A percentile compares a stretch with the other conserved stretches of the same genome.
phyloP scores from a whole-genome alignment of 140 eudicot genomes.

The Stevia rebaudiana region DNA sequence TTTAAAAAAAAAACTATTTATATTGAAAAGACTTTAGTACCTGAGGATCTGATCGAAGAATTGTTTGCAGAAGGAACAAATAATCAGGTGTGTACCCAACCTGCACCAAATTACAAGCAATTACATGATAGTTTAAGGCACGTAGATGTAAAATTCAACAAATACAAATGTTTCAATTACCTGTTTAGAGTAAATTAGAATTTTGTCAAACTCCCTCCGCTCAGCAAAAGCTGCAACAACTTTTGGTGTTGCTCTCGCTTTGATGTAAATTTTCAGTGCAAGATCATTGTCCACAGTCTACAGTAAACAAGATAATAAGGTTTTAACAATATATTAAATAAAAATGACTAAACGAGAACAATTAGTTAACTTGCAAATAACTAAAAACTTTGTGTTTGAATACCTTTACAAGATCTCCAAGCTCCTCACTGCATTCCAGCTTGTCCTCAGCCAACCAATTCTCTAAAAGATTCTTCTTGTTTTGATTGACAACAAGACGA shows the following conservation, averaged over 20 bases:
- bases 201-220: conserved; percentile 97
- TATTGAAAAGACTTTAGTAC: conserved; percentile 26
- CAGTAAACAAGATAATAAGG: conserved; percentile 5
- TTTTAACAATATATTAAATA: conserved; percentile 9
- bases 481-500: conserved; percentile 95
- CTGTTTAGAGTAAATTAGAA: conserved; percentile 92
- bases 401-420: conserved; percentile 98
- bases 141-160: neutral
- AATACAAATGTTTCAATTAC: conserved; percentile 27
- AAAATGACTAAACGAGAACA: neutral
- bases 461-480: conserved; percentile 87
- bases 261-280: conserved; percentile 82
- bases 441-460: conserved; percentile 99
- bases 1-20: neutral
- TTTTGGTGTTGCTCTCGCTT: conserved; percentile 98
- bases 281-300: conserved; percentile 96
- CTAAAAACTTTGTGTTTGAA: conserved; percentile 5
- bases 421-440: conserved; percentile 96
- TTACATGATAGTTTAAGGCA: neutral
- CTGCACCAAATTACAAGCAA: conserved; percentile 31
- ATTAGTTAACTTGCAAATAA: neutral
- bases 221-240: conserved; percentile 99
- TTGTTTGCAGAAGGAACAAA: conserved; percentile 94
- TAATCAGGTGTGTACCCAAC: conserved; percentile 99
- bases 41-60: conserved; percentile 96